Percentiles rank a stretch among this genome's conserved stretches.
These are phyloP conservation scores for Xylaria sp. DNA, from an alignment of 2,329 filamentous ascomycete genomes.

Conservation along the genomic window DNA sequence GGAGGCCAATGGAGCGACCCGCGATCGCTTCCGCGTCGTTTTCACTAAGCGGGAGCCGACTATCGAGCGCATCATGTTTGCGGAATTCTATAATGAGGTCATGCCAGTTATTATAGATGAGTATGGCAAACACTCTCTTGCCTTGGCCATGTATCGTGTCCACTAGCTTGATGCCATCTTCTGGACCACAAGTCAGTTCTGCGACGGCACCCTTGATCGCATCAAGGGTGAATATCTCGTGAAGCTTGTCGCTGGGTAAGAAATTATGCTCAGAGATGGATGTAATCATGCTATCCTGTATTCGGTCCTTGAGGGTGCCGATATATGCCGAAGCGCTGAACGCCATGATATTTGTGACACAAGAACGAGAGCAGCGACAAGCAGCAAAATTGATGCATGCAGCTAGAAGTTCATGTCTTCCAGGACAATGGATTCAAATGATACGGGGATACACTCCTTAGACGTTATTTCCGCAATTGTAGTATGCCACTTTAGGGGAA, in stretches of 20 bases:
- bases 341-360: not conserved
- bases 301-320: not conserved
- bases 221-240: not conserved
- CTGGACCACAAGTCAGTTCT: conserved; percentile 6
- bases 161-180: conserved; percentile 4
- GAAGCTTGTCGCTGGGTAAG: conserved; percentile 1
- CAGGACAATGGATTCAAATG: not conserved
- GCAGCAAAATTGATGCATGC: not conserved
- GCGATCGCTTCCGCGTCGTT: not conserved
- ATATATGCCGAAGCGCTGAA: not conserved
- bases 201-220: not conserved
- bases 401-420: not conserved
- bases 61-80: conserved; percentile 1
- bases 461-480: too few species aligned
- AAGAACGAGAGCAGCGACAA: not conserved
- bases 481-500: too few species aligned
- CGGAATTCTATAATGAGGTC: conserved; percentile 4
- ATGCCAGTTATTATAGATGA: conserved; percentile 15
- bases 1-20: not conserved
- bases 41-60: conserved; percentile 2
- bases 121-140: conserved; percentile 17
- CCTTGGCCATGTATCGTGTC: conserved; percentile 10
- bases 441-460: too few species aligned
- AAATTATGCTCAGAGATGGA: not conserved
- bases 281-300: not conserved